Base-by-base conservation (phyloP, 2,329 filamentous ascomycete genomes). In the Ilyonectria mors-panacis region DNA sequence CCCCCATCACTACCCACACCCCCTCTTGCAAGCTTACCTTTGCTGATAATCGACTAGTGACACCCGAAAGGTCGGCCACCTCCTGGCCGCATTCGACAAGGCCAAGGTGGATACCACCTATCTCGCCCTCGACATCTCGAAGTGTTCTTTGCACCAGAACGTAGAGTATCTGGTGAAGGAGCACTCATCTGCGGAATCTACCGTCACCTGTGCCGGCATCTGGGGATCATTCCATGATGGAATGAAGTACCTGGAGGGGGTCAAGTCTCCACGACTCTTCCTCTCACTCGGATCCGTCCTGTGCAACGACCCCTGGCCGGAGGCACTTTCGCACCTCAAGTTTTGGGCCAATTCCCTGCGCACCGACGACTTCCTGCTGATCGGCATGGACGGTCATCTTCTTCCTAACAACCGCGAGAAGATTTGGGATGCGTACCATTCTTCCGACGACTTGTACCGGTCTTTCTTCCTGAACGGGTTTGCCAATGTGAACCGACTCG, bases 381-480 rank as follows among this genome's bases (percentile, higher is more conserved):
- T 81, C 28, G 82, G 82, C 50, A 83, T 83, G 82, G 82, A 83
- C 60, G 82, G 76, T 0, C 82, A 83, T 62, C 70, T 80, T 33
- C 70, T 78, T 26, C 76, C 76, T 4, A 55, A 72, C 1, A 70
- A 81, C 50, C 66, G 70, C n/a, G 70, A 77, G 10, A 83, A 83
- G 67, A 78, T 83, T 45, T 82, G 81, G 81, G 75, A 68, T 7
- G 79, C 82, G 19, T 83, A 83, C 67, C 82, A 83, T 61, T 75
- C 79, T 10, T 77, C 75, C 23, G 75, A 79, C 8, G 76, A 78
- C n/a, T 64, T 83, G 7, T 82, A 78, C 56, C 71, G 70, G 35
- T 64, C 69, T 1, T 83, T 83, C 71, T 83, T 82, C 68, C 63
- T 78, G 37, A 82, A 82, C 53, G 82, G 82, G 6, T 81, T 83